Evolutionary conservation across 805 yeast genomes (phyloP), one percentile per base, ranked within the genome.

Genomic region (Candida ovalis): DNA sequence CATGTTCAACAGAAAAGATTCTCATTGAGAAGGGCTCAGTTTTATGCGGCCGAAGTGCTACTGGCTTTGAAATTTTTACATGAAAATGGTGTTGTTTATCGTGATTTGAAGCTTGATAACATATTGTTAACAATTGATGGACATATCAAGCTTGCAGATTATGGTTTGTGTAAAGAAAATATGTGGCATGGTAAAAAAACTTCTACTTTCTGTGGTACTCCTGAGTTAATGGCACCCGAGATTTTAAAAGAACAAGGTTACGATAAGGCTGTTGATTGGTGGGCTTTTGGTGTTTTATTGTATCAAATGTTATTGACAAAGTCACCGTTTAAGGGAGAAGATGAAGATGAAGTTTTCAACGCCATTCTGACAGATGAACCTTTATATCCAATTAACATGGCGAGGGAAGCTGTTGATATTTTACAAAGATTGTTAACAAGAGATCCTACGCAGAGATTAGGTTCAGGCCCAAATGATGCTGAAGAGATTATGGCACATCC

Each of bases 221-320:
- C 99, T 0, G 99, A 94, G 67, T 88, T 94, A 58, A 94, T 94
- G 96, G 99, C 99, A 1, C 99, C 99, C 0, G 99, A 94, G 68
- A 92, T 94, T 56, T 75, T 94, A 62, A 84, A 88, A 54, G 98
- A 94, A 46, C 96, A 91, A 67, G 86, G 84, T 50, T 94, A 94
- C 62, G 94, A 90, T 45, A 82, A 96, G 62, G 86, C 94, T 36
- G 99, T 94, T 46, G 99, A 94, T 70, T 94, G 99, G 99, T 94
- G 99, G 99, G 98, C 99, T 1, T 89, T 91, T 74, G 99, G 99
- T 49, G 98, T 94, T 25, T 75, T 94, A 54, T 74, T 94, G 55
- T 94, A 92, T 68, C 99, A 94, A 69, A 94, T 94, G 99, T 74
- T 94, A 48, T 75, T 94, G 49, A 94, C 97, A 45, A 96, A 92